These are phyloP conservation scores for Arachis hypogaea DNA, from an alignment of 306 rosid species.

Conservation along the genomic window DNA sequence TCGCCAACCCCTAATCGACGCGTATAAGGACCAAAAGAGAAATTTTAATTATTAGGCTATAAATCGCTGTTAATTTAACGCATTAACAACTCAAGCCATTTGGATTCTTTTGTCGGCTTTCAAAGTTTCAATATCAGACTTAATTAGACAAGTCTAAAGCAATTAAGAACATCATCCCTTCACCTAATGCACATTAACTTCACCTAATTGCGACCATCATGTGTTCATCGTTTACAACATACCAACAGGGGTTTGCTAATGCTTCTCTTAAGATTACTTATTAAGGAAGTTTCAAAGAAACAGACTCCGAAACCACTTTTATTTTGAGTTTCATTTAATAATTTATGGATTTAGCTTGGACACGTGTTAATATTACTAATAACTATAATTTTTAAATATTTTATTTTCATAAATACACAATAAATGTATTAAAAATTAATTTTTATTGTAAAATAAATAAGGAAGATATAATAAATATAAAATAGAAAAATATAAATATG, in stretches of 20 bases:
- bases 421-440: too few species aligned
- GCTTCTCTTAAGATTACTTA: neutral
- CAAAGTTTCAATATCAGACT: constrained; percentile 16
- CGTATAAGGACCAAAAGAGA: constrained; percentile 19
- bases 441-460: too few species aligned
- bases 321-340: too few species aligned
- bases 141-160: constrained; percentile 7
- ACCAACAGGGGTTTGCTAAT: neutral
- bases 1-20: constrained; percentile 41
- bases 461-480: too few species aligned
- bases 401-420: too few species aligned
- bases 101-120: constrained; percentile 40
- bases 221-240: neutral
- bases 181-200: constrained; percentile 48
- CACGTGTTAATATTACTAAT: too few species aligned
- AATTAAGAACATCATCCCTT: constrained; percentile 20
- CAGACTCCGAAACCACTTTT: too few species aligned
- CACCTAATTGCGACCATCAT: constrained; percentile 9
- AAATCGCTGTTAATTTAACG: constrained; percentile 26
- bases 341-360: too few species aligned
- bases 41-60: constrained; percentile 36
- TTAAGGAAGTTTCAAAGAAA: neutral
- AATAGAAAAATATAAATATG: too few species aligned
- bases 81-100: constrained; percentile 24
- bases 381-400: too few species aligned